phyloP scores from a whole-genome alignment of 192 early-diverging fungal genomes.

The Linderina pennispora region DNA sequence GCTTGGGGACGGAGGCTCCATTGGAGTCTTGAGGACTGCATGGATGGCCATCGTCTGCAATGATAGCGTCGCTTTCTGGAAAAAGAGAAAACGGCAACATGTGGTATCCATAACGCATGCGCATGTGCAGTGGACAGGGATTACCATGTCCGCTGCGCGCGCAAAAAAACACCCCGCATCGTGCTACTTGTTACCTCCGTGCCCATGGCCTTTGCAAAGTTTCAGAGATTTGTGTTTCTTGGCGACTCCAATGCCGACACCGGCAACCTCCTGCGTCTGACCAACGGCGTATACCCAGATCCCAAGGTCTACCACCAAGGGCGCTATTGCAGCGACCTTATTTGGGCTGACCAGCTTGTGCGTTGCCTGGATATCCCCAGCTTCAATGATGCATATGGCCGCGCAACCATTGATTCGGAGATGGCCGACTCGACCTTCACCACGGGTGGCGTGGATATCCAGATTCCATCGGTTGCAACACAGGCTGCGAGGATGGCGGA shows the following conservation, averaged over 20 bases:
- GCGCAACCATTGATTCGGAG: conserved; percentile 33
- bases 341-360: conserved; percentile 31
- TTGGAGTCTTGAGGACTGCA: too few relatives aligned
- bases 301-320: conserved; percentile 35
- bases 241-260: conserved; percentile 43
- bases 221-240: conserved; percentile 31
- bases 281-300: conserved; percentile 11
- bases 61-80: too few relatives aligned
- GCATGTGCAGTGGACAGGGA: too few relatives aligned
- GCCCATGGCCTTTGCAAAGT: too few relatives aligned
- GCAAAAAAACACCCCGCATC: too few relatives aligned
- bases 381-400: conserved; percentile 31
- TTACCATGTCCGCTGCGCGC: too few relatives aligned
- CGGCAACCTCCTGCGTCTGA: conserved; percentile 37
- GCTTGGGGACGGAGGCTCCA: too few relatives aligned
- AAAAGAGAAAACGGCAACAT: too few relatives aligned
- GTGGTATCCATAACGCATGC: too few relatives aligned
- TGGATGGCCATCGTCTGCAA: too few relatives aligned
- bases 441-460: conserved; percentile 6
- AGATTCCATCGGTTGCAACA: conserved; percentile 24
- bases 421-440: conserved; percentile 32
- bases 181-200: too few relatives aligned
- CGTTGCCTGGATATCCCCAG: conserved; percentile 1
- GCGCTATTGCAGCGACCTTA: conserved; percentile 29
- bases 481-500: conserved; percentile 14